Percentiles rank a stretch among this genome's conserved stretches.
Conservation (phyloP, 1,284 basidiomycete species). For the Hymenochaete sp. region DNA sequence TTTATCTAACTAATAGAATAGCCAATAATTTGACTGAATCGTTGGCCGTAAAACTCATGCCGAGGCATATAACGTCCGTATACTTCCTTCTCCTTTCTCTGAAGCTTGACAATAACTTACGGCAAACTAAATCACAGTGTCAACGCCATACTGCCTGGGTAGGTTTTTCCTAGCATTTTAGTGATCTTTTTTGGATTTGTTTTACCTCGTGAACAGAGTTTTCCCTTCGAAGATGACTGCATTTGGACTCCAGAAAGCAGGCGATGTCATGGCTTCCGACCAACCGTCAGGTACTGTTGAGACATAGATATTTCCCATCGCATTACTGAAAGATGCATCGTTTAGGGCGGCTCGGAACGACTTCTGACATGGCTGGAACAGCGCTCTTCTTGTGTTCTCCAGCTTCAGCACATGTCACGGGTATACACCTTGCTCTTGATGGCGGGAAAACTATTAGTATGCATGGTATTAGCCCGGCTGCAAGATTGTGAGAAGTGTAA, state of each 20-base stretch:
- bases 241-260: conserved; percentile 54
- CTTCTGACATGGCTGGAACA: conserved; percentile 70
- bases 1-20: conserved; percentile 19
- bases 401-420: conserved; percentile 67
- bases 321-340: conserved; percentile 4
- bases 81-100: conserved; percentile 7
- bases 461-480: conserved; percentile 4
- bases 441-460: conserved; percentile 37
- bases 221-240: conserved; percentile 88
- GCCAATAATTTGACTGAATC: conserved; percentile 76
- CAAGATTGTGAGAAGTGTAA: conserved; percentile 7
- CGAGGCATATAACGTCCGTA: conserved; percentile 55
- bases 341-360: conserved; percentile 55
- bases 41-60: conserved; percentile 62
- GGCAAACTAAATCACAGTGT: conserved; percentile 39
- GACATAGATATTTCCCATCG: conserved; percentile 1
- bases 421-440: conserved; percentile 62
- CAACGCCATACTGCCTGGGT: conserved; percentile 82
- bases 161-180: conserved; percentile 5
- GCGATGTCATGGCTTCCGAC: conserved; percentile 37
- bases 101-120: conserved; percentile 2
- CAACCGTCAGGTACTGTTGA: conserved; percentile 50
- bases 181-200: conserved; percentile 4
- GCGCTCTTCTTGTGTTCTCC: conserved; percentile 66
- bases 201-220: conserved; percentile 34